Evolutionary conservation across 345 rosid species (phyloP).

Genomic region (Sisymbrium irio): DNA sequence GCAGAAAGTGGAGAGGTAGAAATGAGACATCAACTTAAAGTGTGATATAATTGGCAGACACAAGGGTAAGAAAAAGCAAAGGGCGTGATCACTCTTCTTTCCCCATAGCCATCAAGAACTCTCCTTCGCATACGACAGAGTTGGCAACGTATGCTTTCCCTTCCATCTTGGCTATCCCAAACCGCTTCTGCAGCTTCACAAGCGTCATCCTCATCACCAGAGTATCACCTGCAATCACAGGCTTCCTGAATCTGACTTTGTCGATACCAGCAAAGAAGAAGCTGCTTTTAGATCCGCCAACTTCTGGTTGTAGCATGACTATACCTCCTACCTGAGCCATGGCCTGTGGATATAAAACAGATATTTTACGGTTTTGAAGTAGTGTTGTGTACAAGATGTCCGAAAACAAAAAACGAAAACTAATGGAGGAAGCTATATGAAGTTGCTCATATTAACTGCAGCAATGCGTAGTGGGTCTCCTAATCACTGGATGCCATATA

Average conservation of each 20-base stretch:
- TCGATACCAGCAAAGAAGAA: conserved; percentile 95
- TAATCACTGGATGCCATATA: background rate
- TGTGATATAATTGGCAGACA: background rate
- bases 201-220: conserved; percentile 97
- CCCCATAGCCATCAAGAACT: conserved; percentile 87
- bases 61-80: background rate
- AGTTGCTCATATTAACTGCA: background rate
- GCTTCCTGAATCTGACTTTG: conserved; percentile 91
- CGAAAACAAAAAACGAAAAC: background rate
- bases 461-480: background rate
- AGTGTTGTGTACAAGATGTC: background rate
- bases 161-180: conserved; percentile 95
- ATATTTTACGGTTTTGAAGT: background rate
- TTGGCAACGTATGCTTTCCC: conserved; percentile 94
- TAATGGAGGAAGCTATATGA: background rate
- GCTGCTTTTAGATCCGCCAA: conserved; percentile 70
- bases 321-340: conserved; percentile 98
- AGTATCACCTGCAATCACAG: conserved; percentile 95
- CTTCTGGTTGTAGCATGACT: conserved; percentile 91
- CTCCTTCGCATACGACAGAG: conserved; percentile 85
- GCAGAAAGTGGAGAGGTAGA: background rate
- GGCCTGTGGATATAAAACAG: conserved; percentile 50
- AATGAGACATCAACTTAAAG: background rate
- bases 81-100: conserved; percentile 34
- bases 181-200: conserved; percentile 75